Evolutionary conservation across 202 grass and related monocot genomes (phyloP).

Genomic region (Carex arenaria): DNA sequence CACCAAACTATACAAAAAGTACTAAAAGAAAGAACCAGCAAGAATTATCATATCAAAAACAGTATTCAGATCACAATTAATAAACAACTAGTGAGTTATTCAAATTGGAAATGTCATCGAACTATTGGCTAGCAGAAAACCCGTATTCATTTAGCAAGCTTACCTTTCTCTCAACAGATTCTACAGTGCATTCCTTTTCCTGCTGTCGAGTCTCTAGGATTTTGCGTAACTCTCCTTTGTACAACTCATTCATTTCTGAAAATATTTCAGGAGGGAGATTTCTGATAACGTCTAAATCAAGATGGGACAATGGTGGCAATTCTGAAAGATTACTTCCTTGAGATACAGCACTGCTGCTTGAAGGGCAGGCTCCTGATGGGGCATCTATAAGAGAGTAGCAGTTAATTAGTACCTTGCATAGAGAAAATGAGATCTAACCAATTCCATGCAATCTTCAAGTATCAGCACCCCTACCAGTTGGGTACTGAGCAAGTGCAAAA

Average conservation of each 20-base stretch:
- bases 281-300: constrained; percentile 84
- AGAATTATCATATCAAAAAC: not conserved
- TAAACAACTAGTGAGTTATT: not conserved
- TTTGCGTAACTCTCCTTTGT: constrained; percentile 70
- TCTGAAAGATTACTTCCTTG: constrained; percentile 33
- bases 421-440: no score
- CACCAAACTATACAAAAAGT: constrained; percentile 13
- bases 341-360: constrained; percentile 30
- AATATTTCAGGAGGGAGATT: constrained; percentile 89
- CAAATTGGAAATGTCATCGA: not conserved
- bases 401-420: not conserved
- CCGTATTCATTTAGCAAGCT: not conserved
- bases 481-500: not conserved
- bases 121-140: not conserved
- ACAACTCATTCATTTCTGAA: constrained; percentile 79
- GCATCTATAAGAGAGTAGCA: not conserved
- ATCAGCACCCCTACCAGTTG: not conserved
- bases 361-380: not conserved
- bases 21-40: constrained; percentile 13
- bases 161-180: not conserved
- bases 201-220: constrained; percentile 40
- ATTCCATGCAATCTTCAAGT: not conserved
- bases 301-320: constrained; percentile 57
- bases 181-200: constrained; percentile 26
- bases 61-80: not conserved